Evolutionary conservation across 2,329 filamentous ascomycete genomes (phyloP), one percentile per base, ranked within the genome.

Genomic region (Hymenoscyphus infarciens): DNA sequence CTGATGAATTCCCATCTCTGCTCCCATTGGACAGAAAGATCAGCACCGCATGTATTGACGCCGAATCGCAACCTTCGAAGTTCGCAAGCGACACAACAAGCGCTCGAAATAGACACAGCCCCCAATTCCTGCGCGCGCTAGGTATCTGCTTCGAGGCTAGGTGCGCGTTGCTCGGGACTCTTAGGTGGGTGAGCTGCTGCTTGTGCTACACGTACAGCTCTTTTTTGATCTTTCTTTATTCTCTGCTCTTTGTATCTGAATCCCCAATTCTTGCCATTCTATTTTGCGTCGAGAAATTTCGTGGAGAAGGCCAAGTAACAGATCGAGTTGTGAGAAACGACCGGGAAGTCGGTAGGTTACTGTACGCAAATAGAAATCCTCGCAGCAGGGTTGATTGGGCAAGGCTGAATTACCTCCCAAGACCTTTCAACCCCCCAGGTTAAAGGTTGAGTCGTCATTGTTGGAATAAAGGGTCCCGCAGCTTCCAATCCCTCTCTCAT

Each of bases 51-150:
- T 39, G 11, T n/a, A n/a, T 19, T 42, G 39, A 42, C 39, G 39
- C 39, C 39, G 39, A n/a, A n/a, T 42, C 39, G 39, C 39, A 42
- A n/a, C 8, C 6, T n/a, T 7, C 8, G 57, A 31, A 59, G 25
- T n/a, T 7, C 8, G 57, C 38, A 59, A 29, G 62, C 29, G 27
- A 39, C 39, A 16, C 61, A 52, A 16, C 61, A 52, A 49, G 27
- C 57, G 60, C 66, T 49, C 58, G 66, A 61, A 69, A 71, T 71
- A 71, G 69, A 67, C 64, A 65, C 69, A 67, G 67, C 64, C 66
- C 65, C 66, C 62, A 63, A 58, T 56, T 35, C 33, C 13, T 22
- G 42, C 7, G 19, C 42, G 33, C 33, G 13, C 33, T 15, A n/a
- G n/a, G n/a, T n/a, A 31, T 8, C 29, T 31, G 29, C 29, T 31